Conservation (phyloP, 192 early-diverging fungal species). For the Podila verticillata region DNA sequence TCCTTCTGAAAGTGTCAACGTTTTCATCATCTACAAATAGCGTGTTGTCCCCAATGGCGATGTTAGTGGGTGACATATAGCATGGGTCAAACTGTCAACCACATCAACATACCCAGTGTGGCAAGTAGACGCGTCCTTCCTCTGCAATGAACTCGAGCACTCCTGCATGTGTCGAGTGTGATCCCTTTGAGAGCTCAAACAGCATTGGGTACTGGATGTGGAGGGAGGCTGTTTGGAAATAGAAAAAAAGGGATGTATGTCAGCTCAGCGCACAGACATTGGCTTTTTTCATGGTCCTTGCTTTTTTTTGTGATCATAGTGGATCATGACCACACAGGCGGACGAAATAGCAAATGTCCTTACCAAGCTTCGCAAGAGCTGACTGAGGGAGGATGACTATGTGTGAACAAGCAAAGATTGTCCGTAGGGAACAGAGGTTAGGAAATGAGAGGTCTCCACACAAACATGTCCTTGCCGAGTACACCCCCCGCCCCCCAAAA, state of each 20-base stretch:
- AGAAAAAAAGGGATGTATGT: not conserved
- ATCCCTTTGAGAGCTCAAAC: conserved; percentile 81
- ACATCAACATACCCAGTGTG: conserved; percentile 82
- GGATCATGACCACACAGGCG: too few relatives aligned
- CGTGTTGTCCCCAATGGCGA: not conserved
- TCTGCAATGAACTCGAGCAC: conserved; percentile 99
- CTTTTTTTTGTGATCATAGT: too few relatives aligned
- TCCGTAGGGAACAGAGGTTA: not conserved
- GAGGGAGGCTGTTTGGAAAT: conserved; percentile 65
- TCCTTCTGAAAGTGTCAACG: conserved; percentile 80
- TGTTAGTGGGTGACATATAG: not conserved
- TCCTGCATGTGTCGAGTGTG: conserved; percentile 84
- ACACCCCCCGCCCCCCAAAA: not conserved
- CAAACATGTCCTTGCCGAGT: not conserved
- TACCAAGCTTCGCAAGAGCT: conserved; percentile 56
- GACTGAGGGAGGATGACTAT: conserved; percentile 83
- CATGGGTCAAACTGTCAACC: conserved; percentile 54
- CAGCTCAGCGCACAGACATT: not conserved
- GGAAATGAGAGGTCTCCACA: not conserved
- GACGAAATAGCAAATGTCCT: too few relatives aligned
- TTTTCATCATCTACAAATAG: conserved; percentile 87
- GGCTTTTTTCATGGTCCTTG: too few relatives aligned
- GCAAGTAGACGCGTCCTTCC: conserved; percentile 94
- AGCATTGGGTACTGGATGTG: conserved; percentile 94
- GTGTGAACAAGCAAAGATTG: not conserved